Percentiles rank a stretch among this genome's conserved stretches.
Conservation (phyloP, 805 yeast species). For the Candida chauliodis region DNA sequence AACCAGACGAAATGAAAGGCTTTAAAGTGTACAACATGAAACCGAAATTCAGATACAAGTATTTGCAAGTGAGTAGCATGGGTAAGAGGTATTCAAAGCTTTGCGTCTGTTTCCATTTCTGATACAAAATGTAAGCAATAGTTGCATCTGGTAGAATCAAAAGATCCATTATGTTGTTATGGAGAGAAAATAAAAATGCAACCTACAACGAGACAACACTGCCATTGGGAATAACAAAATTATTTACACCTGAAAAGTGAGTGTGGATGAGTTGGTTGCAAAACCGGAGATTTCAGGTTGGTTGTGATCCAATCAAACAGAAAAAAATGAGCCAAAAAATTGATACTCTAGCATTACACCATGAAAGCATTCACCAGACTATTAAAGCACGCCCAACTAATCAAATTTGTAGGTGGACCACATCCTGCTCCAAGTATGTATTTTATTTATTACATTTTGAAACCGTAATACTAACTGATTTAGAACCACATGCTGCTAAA, state of each 20-base stretch:
- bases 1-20: conserved; percentile 7
- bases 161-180: background rate
- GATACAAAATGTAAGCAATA: conserved; percentile 12
- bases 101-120: background rate
- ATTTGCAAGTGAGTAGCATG: conserved; percentile 12
- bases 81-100: conserved; percentile 7
- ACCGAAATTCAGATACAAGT: conserved; percentile 8
- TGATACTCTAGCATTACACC: background rate
- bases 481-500: conserved; percentile 12
- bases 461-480: background rate
- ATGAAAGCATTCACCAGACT: conserved; percentile 35
- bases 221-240: background rate
- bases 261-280: too few species aligned
- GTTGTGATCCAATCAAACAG: conserved; percentile 2
- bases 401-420: conserved; percentile 85
- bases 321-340: conserved; percentile 1
- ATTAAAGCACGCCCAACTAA: conserved; percentile 59
- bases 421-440: conserved; percentile 50
- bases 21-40: conserved; percentile 12
- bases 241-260: too few species aligned
- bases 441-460: background rate
- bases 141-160: conserved; percentile 11
- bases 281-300: too few species aligned
- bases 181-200: background rate
- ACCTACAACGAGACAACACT: too few species aligned